Conservation (phyloP, 140 eudicot species). For the Flaveria floridana region DNA sequence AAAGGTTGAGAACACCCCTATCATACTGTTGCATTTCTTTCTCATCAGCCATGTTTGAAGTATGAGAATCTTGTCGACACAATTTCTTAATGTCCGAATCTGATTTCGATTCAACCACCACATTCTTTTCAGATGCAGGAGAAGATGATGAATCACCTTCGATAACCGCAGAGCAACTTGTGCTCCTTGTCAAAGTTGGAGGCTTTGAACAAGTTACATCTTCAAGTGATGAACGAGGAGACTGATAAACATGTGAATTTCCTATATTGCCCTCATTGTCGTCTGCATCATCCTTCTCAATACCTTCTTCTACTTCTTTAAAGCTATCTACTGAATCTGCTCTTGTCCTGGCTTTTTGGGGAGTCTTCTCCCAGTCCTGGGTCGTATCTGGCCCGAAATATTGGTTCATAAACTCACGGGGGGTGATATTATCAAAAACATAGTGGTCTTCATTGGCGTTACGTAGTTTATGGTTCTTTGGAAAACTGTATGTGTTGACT, state of each 20-base stretch:
- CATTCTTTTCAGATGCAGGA: conserved; percentile 29
- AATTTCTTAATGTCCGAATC: conserved; percentile 24
- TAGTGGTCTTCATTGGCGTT: conserved; percentile 53
- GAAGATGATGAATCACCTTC: conserved; percentile 25
- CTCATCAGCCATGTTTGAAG: conserved; percentile 32
- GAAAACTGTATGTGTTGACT: conserved; percentile 34
- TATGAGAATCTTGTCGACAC: conserved; percentile 29
- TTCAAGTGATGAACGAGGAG: conserved; percentile 12
- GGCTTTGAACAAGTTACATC: conserved; percentile 24
- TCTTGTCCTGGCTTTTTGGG: conserved; percentile 31
- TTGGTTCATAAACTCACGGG: conserved; percentile 49
- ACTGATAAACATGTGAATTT: conserved; percentile 14
- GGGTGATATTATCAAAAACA: conserved; percentile 60
- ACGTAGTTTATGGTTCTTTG: conserved; percentile 29
- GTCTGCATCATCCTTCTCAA: conserved; percentile 37
- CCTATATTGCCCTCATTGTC: conserved; percentile 12
- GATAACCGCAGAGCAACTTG: conserved; percentile 49
- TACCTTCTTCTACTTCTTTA: conserved; percentile 56
- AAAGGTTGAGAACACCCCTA: conserved; percentile 3
- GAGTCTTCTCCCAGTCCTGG: conserved; percentile 52
- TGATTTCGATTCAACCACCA: conserved; percentile 36
- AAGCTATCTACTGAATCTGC: conserved; percentile 37
- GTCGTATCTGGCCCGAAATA: conserved; percentile 59
- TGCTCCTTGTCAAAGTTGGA: conserved; percentile 40
- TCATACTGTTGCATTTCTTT: conserved; percentile 42